These are phyloP conservation scores for Coemansia sp. DNA, from an alignment of 192 early-diverging fungal genomes.

Conservation along the genomic window DNA sequence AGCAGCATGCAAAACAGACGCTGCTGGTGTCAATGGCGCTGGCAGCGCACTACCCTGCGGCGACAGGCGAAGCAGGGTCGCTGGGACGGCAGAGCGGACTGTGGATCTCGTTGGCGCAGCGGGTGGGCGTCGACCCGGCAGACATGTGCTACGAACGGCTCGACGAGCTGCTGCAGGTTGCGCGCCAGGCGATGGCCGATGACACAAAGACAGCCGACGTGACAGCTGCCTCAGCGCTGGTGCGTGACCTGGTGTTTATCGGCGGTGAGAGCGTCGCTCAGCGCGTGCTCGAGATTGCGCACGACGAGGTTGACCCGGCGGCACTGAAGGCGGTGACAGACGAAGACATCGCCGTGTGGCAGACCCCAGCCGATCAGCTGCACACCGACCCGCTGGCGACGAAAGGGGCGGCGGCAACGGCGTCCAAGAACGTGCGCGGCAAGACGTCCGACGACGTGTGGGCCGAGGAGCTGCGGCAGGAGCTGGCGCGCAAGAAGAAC, in stretches of 20 bases:
- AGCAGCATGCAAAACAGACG: not conserved
- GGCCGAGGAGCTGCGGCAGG: constrained; percentile 38
- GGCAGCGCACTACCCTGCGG: constrained; percentile 45
- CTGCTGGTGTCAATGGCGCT: constrained; percentile 56
- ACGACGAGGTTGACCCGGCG: constrained; percentile 19
- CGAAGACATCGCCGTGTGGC: constrained; percentile 41
- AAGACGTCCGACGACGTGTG: constrained; percentile 36
- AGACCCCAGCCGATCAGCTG: constrained; percentile 31
- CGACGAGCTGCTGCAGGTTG: constrained; percentile 45
- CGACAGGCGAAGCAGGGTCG: constrained; percentile 20
- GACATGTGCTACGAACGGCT: constrained; percentile 54
- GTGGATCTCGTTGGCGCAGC: constrained; percentile 84
- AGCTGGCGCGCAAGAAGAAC: constrained; percentile 34
- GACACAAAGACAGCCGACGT: constrained; percentile 19
- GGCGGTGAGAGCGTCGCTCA: constrained; percentile 31
- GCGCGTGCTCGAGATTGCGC: constrained; percentile 33
- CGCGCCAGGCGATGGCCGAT: constrained; percentile 42
- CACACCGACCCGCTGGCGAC: constrained; percentile 25
- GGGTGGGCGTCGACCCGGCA: constrained; percentile 66
- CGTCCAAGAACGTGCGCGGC: not conserved
- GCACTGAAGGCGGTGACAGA: constrained; percentile 14
- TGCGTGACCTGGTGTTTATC: constrained; percentile 31
- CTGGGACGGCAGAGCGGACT: constrained; percentile 65
- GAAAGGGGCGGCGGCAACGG: constrained; percentile 7
- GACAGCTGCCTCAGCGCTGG: constrained; percentile 18